phyloP scores from a whole-genome alignment of 495 filamentous ascomycete species.

The Hypoxylon rickii region DNA sequence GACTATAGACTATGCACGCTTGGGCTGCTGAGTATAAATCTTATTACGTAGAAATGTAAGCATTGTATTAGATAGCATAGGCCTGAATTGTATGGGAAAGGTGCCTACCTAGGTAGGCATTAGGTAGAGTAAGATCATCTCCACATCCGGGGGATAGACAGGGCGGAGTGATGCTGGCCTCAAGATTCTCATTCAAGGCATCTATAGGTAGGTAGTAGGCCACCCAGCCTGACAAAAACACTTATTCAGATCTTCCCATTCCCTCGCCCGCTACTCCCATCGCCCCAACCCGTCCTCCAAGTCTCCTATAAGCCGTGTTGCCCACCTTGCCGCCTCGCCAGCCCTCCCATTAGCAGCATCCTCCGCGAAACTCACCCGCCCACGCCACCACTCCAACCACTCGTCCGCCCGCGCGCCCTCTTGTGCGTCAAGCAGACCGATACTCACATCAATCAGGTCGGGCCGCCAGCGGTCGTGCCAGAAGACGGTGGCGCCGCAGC shows the following conservation, averaged over 20 bases:
- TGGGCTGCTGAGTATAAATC: too few relatives aligned
- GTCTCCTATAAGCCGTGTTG: constrained; percentile 39
- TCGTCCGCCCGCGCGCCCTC: constrained; percentile 60
- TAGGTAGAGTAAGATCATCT: too few relatives aligned
- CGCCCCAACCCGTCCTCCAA: constrained; percentile 38
- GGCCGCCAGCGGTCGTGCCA: constrained; percentile 63
- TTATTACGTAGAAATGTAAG: too few relatives aligned
- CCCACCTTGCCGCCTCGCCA: constrained; percentile 40
- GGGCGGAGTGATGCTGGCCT: too few relatives aligned
- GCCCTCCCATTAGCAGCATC: constrained; percentile 52
- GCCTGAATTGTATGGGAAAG: too few relatives aligned
- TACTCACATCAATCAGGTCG: constrained; percentile 67
- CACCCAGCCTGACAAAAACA: background rate
- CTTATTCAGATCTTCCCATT: background rate
- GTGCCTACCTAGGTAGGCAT: too few relatives aligned
- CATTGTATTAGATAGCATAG: too few relatives aligned
- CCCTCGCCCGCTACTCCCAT: constrained; percentile 1
- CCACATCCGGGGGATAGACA: too few relatives aligned
- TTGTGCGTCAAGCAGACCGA: constrained; percentile 59
- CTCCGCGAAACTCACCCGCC: constrained; percentile 64
- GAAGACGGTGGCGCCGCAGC: constrained; percentile 70
- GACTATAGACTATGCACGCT: too few relatives aligned
- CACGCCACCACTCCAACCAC: constrained; percentile 66
- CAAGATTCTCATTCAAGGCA: too few relatives aligned
- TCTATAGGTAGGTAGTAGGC: too few relatives aligned